These are phyloP conservation scores for Neurospora africana DNA, from an alignment of 495 filamentous ascomycete species.

Conservation along the genomic window DNA sequence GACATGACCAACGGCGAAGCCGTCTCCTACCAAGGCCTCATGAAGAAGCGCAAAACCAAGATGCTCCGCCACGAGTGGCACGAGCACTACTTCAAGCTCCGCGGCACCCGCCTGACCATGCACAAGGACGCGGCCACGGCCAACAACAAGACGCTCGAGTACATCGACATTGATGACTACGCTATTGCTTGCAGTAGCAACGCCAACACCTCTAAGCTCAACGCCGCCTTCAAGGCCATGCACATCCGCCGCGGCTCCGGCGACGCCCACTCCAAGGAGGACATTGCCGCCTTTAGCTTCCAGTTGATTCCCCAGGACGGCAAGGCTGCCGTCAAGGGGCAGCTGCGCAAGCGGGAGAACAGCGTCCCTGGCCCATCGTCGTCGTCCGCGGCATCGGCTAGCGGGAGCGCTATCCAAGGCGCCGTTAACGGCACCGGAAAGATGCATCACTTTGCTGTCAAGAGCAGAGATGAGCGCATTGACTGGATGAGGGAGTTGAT, in stretches of 20 bases:
- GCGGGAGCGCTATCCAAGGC: constrained; percentile 16
- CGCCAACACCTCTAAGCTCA: constrained; percentile 63
- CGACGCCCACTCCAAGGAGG: constrained; percentile 31
- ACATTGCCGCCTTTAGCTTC: constrained; percentile 69
- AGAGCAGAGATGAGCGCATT: constrained; percentile 75
- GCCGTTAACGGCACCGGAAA: constrained; percentile 54
- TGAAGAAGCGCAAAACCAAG: constrained; percentile 89
- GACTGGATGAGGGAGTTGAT: constrained; percentile 98
- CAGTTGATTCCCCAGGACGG: constrained; percentile 71
- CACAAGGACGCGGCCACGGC: constrained; percentile 51
- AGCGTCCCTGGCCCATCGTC: constrained; percentile 9
- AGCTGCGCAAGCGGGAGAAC: constrained; percentile 35
- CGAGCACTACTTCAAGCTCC: constrained; percentile 76
- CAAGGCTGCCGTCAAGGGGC: constrained; percentile 32
- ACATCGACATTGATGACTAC: constrained; percentile 91
- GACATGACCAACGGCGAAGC: constrained; percentile 33
- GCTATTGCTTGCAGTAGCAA: constrained; percentile 79
- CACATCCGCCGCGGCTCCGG: constrained; percentile 51
- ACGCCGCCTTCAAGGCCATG: constrained; percentile 78
- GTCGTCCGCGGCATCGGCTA: background rate
- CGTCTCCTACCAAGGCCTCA: constrained; percentile 65
- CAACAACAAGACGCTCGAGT: constrained; percentile 53
- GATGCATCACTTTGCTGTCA: constrained; percentile 90
- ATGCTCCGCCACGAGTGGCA: constrained; percentile 92
- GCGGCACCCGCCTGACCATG: constrained; percentile 76